phyloP scores from a whole-genome alignment of 176 grass and related monocot genomes.

The Elaeis guineensis region DNA sequence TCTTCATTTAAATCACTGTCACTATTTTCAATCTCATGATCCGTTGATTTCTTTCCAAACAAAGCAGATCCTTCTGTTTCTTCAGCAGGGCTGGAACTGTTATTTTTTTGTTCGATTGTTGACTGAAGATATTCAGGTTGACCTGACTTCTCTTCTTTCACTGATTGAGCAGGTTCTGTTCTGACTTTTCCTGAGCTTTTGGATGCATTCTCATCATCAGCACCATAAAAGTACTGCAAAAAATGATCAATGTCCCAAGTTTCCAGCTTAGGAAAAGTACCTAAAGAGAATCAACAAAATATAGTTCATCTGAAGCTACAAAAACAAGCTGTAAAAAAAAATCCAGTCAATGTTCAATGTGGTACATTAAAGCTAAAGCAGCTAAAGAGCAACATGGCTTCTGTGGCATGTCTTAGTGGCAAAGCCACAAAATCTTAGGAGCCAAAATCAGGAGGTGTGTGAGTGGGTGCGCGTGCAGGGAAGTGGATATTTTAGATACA shows the following conservation, averaged over 20 bases:
- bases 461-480: too few relatives aligned
- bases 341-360: too few relatives aligned
- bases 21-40: slow-evolving; percentile 24
- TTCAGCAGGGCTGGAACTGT: slow-evolving; percentile 27
- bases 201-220: slow-evolving; percentile 39
- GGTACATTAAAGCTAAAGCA: too few relatives aligned
- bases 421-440: too few relatives aligned
- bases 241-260: slow-evolving; percentile 5
- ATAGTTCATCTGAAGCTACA: too few relatives aligned
- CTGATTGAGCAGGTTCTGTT: slow-evolving; percentile 29
- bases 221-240: slow-evolving; percentile 51
- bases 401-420: too few relatives aligned
- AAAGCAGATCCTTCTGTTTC: slow-evolving; percentile 23
- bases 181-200: slow-evolving; percentile 32
- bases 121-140: slow-evolving; percentile 29
- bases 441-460: too few relatives aligned
- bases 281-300: too few relatives aligned
- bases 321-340: too few relatives aligned
- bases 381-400: too few relatives aligned
- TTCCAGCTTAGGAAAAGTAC: background rate
- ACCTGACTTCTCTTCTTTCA: slow-evolving; percentile 28
- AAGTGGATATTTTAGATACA: too few relatives aligned
- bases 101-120: slow-evolving; percentile 24
- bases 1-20: slow-evolving; percentile 45
- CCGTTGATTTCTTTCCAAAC: slow-evolving; percentile 3